phyloP scores from a whole-genome alignment of 2,329 filamentous ascomycete genomes.

The Scopulariopsis brevicaulis region DNA sequence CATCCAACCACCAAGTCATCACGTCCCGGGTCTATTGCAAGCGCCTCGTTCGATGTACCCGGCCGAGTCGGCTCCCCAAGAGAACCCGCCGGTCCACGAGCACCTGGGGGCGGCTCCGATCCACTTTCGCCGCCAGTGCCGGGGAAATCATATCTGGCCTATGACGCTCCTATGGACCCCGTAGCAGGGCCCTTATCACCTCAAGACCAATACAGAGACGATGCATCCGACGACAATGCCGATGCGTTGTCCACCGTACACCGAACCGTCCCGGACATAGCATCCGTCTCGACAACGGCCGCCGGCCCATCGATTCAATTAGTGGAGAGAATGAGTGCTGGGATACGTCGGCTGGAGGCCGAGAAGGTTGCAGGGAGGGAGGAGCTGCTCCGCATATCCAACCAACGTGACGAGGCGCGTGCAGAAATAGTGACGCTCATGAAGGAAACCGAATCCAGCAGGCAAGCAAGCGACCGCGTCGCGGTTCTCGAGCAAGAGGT shows the following conservation, averaged over 20 bases:
- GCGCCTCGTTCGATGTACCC: neutral
- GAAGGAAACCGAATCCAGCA: constrained; percentile 60
- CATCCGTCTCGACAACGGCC: constrained; percentile 79
- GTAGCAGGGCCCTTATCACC: neutral
- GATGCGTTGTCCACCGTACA: constrained; percentile 32
- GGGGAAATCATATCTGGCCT: neutral
- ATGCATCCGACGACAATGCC: constrained; percentile 19
- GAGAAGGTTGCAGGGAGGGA: constrained; percentile 86
- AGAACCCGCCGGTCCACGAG: neutral
- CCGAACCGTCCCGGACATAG: constrained; percentile 68
- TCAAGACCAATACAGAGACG: constrained; percentile 24
- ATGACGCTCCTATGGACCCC: neutral
- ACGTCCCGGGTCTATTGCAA: neutral
- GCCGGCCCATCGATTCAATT: constrained; percentile 90
- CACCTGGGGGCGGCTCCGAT: neutral
- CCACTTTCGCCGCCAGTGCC: neutral
- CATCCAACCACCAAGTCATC: neutral
- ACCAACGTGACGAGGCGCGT: constrained; percentile 88
- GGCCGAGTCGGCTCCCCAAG: neutral
- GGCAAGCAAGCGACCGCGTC: constrained; percentile 33
- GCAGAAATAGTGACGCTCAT: constrained; percentile 83
- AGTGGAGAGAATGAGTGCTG: constrained; percentile 90
- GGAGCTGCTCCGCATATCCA: constrained; percentile 66
- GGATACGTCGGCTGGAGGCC: constrained; percentile 79
- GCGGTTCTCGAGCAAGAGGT: constrained; percentile 58